Evolutionary conservation across 2,329 filamentous ascomycete genomes (phyloP), one percentile per base, ranked within the genome.

Genomic region (Colletotrichum orchidophilum): DNA sequence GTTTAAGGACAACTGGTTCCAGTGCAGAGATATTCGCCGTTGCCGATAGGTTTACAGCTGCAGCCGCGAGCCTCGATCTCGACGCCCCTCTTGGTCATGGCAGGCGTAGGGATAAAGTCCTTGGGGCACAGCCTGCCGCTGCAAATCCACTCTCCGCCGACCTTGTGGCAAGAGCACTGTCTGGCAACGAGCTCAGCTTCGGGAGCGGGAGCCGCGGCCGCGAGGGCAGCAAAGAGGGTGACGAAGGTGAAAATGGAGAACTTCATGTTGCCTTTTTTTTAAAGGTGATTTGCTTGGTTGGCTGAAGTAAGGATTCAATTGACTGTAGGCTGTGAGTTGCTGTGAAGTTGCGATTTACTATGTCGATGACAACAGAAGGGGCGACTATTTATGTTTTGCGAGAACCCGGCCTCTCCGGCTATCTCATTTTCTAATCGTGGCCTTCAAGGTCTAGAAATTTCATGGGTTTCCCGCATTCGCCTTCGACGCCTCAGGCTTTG

Each of bases 131-230:
- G 31, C 13, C 52, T 64, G 27, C 66, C 66, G 33, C 21, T 31
- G 27, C 67, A 70, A 29, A 49, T 12, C 62, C 55, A 66, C 6
- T 60, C 54, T 9, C 39, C 13, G 35, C 33, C 55, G 29, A 54
- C 3, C 27, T 61, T 70, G 4, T 27, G 26, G 49, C 67, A 70
- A 1, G 49, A 49, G 50, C 67, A 70, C 27, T 61, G 62, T 49
- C 66, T 60, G 5, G 62, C 62, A 8, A 35, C 62, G n/a, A 70
- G 54, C 35, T 61, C 63, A 5, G 27, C 46, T 9, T n/a, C 3
- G 18, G 63, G 49, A 8, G 35, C 49, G 18, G 67, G 55, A 15
- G 49, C 55, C 15, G 67, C 55, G 3, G 50, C 31, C 3, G 35
- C 63, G 13, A 70, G 18, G 6, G 55, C 55, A 3, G 21, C 63